These are phyloP conservation scores for Ramalina intermedia DNA, from an alignment of 495 filamentous ascomycete genomes.

Conservation along the genomic window DNA sequence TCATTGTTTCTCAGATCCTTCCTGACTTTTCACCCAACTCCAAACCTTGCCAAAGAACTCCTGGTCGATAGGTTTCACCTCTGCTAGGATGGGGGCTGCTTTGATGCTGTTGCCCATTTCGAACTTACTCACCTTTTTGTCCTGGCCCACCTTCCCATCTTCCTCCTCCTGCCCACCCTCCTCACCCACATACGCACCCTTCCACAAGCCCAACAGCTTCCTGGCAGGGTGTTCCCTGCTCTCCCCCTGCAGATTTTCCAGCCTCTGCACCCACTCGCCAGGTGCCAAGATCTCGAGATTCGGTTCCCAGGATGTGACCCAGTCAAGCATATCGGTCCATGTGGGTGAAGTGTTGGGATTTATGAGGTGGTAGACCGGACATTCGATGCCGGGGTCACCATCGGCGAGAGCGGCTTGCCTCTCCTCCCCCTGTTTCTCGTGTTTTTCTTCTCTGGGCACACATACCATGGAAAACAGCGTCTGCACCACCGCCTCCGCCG, in stretches of 20 bases:
- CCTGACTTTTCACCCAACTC: constrained; percentile 24
- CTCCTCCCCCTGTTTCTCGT: neutral
- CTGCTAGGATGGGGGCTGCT: constrained; percentile 19
- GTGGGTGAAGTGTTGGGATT: constrained; percentile 27
- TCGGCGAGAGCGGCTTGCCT: neutral
- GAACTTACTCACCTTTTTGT: constrained; percentile 13
- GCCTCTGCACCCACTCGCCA: constrained; percentile 25
- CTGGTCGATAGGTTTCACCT: constrained; percentile 24
- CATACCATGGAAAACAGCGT: constrained; percentile 12
- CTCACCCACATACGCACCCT: constrained; percentile 18
- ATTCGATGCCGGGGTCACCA: neutral
- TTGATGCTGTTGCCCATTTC: constrained; percentile 19
- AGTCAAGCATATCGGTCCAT: constrained; percentile 32
- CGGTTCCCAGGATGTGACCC: constrained; percentile 20
- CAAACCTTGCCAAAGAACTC: constrained; percentile 29
- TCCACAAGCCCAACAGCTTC: constrained; percentile 35
- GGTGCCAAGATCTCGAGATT: constrained; percentile 26
- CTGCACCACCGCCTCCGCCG: constrained; percentile 33
- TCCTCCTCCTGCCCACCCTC: neutral
- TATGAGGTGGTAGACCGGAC: constrained; percentile 34
- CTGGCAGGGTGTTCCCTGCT: constrained; percentile 22
- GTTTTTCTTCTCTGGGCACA: neutral
- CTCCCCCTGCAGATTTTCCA: constrained; percentile 20
- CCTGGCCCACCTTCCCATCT: neutral
- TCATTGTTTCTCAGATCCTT: neutral